Evolutionary conservation across 1,284 basidiomycete species (phyloP).

Genomic region (Malassezia equina): DNA sequence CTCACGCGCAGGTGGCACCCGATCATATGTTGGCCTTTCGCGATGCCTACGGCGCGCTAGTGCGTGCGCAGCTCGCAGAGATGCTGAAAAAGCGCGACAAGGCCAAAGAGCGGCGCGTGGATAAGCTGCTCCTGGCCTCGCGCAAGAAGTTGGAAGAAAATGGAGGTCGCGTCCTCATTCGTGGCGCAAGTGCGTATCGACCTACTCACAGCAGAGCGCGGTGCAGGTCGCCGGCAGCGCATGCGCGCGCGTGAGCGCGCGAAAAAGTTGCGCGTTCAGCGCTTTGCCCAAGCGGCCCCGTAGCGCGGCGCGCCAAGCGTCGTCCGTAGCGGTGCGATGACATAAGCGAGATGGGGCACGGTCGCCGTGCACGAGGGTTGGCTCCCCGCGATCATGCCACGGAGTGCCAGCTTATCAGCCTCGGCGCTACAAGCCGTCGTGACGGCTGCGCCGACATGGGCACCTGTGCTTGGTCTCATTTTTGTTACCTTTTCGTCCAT

Average conservation of each 20-base stretch:
- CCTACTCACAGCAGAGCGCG: conserved; percentile 11
- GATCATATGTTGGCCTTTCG: conserved; percentile 25
- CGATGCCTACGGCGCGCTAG: conserved; percentile 24
- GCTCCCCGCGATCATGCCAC: background rate
- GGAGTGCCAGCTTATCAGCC: background rate
- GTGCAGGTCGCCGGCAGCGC: conserved; percentile 15
- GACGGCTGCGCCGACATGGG: background rate
- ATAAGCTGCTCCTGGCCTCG: conserved; percentile 29
- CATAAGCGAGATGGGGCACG: background rate
- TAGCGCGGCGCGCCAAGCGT: background rate
- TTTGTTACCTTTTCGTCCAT: conserved; percentile 56
- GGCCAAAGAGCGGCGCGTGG: conserved; percentile 41
- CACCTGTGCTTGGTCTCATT: conserved; percentile 29
- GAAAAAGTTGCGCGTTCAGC: background rate
- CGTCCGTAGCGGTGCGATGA: background rate
- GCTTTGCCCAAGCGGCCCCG: background rate
- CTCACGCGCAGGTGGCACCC: conserved; percentile 19
- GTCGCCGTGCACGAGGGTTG: background rate
- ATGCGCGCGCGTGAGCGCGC: conserved; percentile 13
- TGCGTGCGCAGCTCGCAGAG: conserved; percentile 28
- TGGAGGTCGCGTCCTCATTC: conserved; percentile 27
- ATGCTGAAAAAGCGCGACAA: conserved; percentile 41
- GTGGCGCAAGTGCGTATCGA: conserved; percentile 11
- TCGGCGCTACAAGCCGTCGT: background rate
- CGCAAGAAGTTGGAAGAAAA: conserved; percentile 32